Evolutionary conservation across 2,329 filamentous ascomycete genomes (phyloP), one percentile per base, ranked within the genome.

Genomic region (Alternaria burnsii): DNA sequence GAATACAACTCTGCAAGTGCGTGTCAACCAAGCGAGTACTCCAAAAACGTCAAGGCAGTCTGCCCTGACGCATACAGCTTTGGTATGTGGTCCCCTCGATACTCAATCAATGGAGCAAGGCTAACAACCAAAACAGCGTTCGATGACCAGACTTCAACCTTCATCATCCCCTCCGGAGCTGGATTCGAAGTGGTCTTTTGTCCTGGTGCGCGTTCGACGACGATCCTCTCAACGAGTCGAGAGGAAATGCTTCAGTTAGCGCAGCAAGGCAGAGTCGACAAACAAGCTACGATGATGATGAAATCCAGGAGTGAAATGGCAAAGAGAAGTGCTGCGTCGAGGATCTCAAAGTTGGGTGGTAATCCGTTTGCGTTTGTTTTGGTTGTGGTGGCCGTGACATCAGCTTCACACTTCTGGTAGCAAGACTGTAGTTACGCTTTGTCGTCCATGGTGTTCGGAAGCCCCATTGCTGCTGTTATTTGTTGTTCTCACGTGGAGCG

Each of bases 51-150:
- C 54, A 95, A 96, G 81, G 80, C 79, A 4, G 85, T 94, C 12
- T 96, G 92, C 74, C 92, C 92, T 1, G 92, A 96, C 78, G 92
- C 92, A 3, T 96, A 95, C 79, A 92, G 89, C 71, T 96, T 87
- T 75, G 83, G 89, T 90, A 52, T 87, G 87, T 76, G 77, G 6
- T 30, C 24, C 7, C 38, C 16, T 26, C 34, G 7, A 5, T 3
- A 18, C 3, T 32, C 2, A 11, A 24, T 32, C 18, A 4, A 36
- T 24, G 40, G 56, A 63, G 22, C 20, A 64, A 22, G 20, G 10
- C 42, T 57, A 36, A 43, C 7, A 18, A 34, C 6, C 14, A 3
- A n/a, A 14, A 12, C 44, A 82, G 82, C 85, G n/a, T 86, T 85
- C 64, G 85, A 87, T 67, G 85, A 87, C 65, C 81, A 85, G 66